Conservation (phyloP, 495 filamentous ascomycete species). For the Melanomma pulvis-pyrius region DNA sequence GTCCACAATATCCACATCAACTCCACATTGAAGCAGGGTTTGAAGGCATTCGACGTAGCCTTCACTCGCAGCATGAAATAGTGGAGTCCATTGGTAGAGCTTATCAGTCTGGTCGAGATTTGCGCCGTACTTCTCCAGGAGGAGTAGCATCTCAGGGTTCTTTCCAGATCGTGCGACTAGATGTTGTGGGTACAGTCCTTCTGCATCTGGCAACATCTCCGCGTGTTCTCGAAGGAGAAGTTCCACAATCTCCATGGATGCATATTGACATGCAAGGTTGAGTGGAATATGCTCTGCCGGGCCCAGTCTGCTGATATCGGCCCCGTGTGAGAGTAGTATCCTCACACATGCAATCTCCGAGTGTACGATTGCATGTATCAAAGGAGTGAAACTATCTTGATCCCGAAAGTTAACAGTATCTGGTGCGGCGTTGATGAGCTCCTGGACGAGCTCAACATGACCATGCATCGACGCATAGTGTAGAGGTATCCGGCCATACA, state of each 20-base stretch:
- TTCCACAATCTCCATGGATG: conserved; percentile 77
- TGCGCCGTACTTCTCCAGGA: conserved; percentile 85
- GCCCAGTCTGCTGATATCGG: conserved; percentile 76
- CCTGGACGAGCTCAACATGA: conserved; percentile 77
- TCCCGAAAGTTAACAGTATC: conserved; percentile 82
- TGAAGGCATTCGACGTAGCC: conserved; percentile 86
- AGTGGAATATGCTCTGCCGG: conserved; percentile 92
- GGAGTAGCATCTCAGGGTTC: conserved; percentile 71
- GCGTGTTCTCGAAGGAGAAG: conserved; percentile 79
- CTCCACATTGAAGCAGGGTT: conserved; percentile 73
- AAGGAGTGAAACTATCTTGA: conserved; percentile 94
- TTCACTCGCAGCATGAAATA: conserved; percentile 96
- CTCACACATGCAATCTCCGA: conserved; percentile 76
- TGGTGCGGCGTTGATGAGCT: conserved; percentile 62
- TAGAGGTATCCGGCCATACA: conserved; percentile 90
- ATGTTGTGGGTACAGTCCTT: conserved; percentile 97
- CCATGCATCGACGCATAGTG: conserved; percentile 98
- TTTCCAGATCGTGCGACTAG: conserved; percentile 89
- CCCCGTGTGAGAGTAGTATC: conserved; percentile 69
- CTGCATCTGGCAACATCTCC: conserved; percentile 82
- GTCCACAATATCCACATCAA: conserved; percentile 73
- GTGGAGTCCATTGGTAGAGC: conserved; percentile 93
- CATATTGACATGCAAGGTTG: conserved; percentile 92
- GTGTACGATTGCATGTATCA: conserved; percentile 93
- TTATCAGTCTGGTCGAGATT: conserved; percentile 92